Evolutionary conservation across 768 basidiomycete genomes (phyloP), one percentile per base, ranked within the genome.

Genomic region (Leccinum incarnatum): DNA sequence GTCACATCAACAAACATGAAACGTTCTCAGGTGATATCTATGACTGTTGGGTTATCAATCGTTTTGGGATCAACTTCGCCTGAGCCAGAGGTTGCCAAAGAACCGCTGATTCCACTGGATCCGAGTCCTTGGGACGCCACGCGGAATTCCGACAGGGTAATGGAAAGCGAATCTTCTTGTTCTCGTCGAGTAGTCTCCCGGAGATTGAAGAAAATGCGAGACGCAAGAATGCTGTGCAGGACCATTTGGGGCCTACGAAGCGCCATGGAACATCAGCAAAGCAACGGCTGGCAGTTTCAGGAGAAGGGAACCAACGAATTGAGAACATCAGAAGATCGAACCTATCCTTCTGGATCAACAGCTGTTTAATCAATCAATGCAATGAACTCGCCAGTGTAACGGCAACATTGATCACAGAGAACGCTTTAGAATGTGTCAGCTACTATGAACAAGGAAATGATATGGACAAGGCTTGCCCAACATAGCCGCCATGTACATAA

Each of bases 131-230:
- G 62, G 25, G 49, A 10, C 4, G 14, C 0, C 6, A 51, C 64
- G 57, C 19, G 54, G 29, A 65, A 62, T 8, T 62, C 64, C 0
- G 65, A 21, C 10, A 59, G 61, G n/a, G 51, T 29, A 9, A 50
- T 21, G 1, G 46, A 47, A 14, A 36, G n/a, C 2, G 50, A 19
- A 6, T 2, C 27, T 6, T 4, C 3, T 50, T 63, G 40, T 50
- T 59, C 59, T 55, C 12, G 47, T 49, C n/a, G 65, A 15, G n/a
- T 23, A 8, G 66, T 65, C 51, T 67, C 61, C 51, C 55, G 65
- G 29, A 67, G 66, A 51, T 67, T 65, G 25, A 67, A 67, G 48
- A 67, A 67, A 45, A 67, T 56, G 3, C 63, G 66, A n/a, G 66
- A 68, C 2, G 66, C 57, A 53, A 68, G 67, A 34, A 68, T 60